Evolutionary conservation across 495 filamentous ascomycete genomes (phyloP).

Genomic region (Platismatia glauca): DNA sequence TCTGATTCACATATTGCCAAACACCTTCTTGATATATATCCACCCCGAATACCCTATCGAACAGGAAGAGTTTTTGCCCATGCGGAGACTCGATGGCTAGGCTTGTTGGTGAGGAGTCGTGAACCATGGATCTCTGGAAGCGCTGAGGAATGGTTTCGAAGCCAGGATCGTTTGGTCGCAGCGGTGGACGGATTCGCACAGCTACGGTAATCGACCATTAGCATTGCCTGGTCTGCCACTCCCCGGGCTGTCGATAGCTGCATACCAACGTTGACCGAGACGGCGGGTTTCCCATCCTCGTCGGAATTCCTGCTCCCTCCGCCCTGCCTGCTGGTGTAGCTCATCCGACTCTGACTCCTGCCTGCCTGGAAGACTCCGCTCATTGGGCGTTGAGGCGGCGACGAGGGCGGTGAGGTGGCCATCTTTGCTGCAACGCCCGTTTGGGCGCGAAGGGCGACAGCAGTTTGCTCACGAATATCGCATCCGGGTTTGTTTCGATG

Average conservation of each 20-base stretch:
- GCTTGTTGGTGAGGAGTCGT: slow-evolving; percentile 74
- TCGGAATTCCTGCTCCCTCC: slow-evolving; percentile 82
- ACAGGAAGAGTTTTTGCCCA: slow-evolving; percentile 89
- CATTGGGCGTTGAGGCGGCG: slow-evolving; percentile 63
- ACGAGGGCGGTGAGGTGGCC: slow-evolving; percentile 51
- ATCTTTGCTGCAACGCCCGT: slow-evolving; percentile 26
- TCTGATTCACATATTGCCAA: slow-evolving; percentile 91
- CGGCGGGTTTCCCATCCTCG: slow-evolving; percentile 72
- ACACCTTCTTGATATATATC: slow-evolving; percentile 79
- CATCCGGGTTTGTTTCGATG: neutral
- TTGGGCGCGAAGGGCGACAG: slow-evolving; percentile 13
- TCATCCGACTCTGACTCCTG: slow-evolving; percentile 83
- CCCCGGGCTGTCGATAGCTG: slow-evolving; percentile 14
- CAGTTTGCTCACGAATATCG: slow-evolving; percentile 9
- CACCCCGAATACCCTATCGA: slow-evolving; percentile 87
- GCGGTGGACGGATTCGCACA: slow-evolving; percentile 87
- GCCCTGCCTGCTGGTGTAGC: slow-evolving; percentile 69
- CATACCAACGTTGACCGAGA: slow-evolving; percentile 94
- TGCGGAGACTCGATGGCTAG: slow-evolving; percentile 83
- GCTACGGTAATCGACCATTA: slow-evolving; percentile 41
- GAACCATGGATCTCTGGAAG: slow-evolving; percentile 88
- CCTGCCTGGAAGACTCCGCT: slow-evolving; percentile 77
- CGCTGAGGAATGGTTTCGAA: slow-evolving; percentile 92
- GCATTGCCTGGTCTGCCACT: slow-evolving; percentile 25
- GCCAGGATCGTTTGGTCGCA: slow-evolving; percentile 76